Percentiles rank a stretch among this genome's conserved stretches.
Evolutionary conservation across 2,329 filamentous ascomycete species (phyloP).

Genomic region (Pyrenophora teres): DNA sequence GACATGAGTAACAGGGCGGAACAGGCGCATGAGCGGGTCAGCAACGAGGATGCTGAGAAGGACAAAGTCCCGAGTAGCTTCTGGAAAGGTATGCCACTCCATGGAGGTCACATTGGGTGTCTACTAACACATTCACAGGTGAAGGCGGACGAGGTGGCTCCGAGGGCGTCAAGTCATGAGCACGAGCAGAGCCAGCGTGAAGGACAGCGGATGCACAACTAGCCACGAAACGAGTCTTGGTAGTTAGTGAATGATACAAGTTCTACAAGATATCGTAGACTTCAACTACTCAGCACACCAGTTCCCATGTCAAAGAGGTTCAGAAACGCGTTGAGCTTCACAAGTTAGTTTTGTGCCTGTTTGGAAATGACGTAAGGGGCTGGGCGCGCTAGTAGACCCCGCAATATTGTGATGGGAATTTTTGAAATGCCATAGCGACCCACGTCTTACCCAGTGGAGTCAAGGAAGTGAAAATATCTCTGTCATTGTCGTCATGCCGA

Average conservation of each 20-base stretch:
- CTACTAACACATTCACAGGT: constrained; percentile 24
- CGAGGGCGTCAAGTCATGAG: constrained; percentile 12
- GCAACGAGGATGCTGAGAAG: constrained; percentile 45
- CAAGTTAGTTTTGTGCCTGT: constrained; percentile 19
- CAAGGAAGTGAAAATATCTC: background rate
- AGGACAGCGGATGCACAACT: constrained; percentile 6
- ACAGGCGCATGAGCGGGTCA: constrained; percentile 47
- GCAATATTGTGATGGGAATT: constrained; percentile 28
- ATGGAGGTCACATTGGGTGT: background rate
- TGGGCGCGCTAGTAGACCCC: constrained; percentile 6
- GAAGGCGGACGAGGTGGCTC: constrained; percentile 34
- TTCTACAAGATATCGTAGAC: background rate
- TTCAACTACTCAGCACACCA: background rate
- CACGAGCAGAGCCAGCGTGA: background rate
- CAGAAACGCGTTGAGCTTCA: constrained; percentile 8
- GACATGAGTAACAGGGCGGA: constrained; percentile 52
- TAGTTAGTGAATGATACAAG: background rate
- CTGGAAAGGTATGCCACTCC: constrained; percentile 45
- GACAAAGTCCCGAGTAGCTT: constrained; percentile 49
- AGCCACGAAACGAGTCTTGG: background rate
- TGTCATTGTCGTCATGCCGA: background rate
- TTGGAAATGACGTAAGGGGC: constrained; percentile 21
- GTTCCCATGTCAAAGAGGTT: no score
- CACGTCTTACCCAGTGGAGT: background rate
- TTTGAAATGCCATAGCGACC: constrained; percentile 34